Percentiles rank a stretch among this genome's conserved stretches.
Evolutionary conservation across 2,329 filamentous ascomycete species (phyloP).

Genomic region (Aspergillus nomiae): DNA sequence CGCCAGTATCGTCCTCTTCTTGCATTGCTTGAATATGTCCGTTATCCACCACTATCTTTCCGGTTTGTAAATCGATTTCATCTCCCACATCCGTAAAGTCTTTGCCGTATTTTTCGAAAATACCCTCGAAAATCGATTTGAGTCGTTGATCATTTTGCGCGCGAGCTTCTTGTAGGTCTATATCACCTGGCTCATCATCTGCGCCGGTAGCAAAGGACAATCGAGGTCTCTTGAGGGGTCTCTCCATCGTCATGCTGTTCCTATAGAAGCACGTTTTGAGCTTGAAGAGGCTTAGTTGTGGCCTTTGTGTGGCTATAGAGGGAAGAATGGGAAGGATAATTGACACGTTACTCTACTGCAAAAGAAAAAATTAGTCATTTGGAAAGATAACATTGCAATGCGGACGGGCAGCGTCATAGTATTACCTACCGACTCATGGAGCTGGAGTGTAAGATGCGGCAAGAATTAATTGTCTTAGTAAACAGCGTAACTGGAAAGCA

Average conservation of each 20-base stretch:
- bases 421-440: slow-evolving; percentile 1
- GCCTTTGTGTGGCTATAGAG: background rate
- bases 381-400: background rate
- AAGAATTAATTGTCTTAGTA: background rate
- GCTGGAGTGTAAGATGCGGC: background rate
- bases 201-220: slow-evolving; percentile 37
- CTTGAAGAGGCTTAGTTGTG: no score
- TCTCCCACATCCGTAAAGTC: slow-evolving; percentile 84
- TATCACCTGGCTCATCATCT: slow-evolving; percentile 36
- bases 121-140: slow-evolving; percentile 81
- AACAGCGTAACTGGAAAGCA: background rate
- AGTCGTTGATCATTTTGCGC: slow-evolving; percentile 69
- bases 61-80: slow-evolving; percentile 82
- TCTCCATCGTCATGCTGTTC: slow-evolving; percentile 27
- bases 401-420: background rate
- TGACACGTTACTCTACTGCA: background rate
- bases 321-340: background rate
- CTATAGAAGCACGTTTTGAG: background rate
- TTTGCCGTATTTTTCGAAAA: slow-evolving; percentile 83
- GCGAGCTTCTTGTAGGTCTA: slow-evolving; percentile 63
- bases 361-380: background rate
- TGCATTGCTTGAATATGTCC: slow-evolving; percentile 66
- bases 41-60: slow-evolving; percentile 84
- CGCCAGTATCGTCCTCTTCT: slow-evolving; percentile 30
- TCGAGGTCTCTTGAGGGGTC: slow-evolving; percentile 60